Evolutionary conservation across 164 flowering plant species (phyloP).

Genomic region (Litsea cubeba): DNA sequence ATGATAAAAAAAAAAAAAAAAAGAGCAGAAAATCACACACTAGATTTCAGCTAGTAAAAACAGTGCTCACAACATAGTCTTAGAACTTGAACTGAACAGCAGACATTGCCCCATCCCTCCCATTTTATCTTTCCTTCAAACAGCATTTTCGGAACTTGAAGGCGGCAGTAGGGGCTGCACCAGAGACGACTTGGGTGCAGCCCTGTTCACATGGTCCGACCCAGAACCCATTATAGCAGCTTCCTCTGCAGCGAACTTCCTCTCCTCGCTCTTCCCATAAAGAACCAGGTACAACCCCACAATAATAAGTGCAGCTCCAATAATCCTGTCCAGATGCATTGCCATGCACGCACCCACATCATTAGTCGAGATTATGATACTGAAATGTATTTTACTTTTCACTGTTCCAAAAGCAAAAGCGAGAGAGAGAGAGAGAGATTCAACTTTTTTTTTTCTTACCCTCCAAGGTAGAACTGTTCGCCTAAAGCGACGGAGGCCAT

Average conservation of each 20-base stretch:
- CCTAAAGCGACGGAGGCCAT: slow-evolving; percentile 89
- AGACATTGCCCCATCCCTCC: neutral
- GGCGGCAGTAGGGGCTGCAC: slow-evolving; percentile 78
- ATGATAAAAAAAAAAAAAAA: neutral
- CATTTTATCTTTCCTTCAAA: neutral
- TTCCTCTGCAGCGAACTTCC: slow-evolving; percentile 27
- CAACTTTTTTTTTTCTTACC: slow-evolving; percentile 34
- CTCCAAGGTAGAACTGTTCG: slow-evolving; percentile 96
- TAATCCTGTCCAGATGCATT: slow-evolving; percentile 54
- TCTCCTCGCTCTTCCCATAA: slow-evolving; percentile 91
- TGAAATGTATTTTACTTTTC: neutral
- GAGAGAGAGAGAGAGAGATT: neutral
- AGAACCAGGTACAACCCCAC: slow-evolving; percentile 87
- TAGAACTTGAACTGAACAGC: neutral
- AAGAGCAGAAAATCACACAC: neutral
- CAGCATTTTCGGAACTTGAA: slow-evolving; percentile 53
- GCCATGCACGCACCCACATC: neutral
- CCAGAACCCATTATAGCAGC: slow-evolving; percentile 27
- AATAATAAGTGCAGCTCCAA: slow-evolving; percentile 91
- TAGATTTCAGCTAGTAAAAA: neutral
- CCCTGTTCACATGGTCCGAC: slow-evolving; percentile 43
- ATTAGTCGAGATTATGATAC: neutral
- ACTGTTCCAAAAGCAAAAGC: too few species aligned
- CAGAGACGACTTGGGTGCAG: slow-evolving; percentile 50
- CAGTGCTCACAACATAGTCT: neutral